Base-by-base conservation (phyloP, 2,329 filamentous ascomycete genomes). In the Trichoderma harzianum region DNA sequence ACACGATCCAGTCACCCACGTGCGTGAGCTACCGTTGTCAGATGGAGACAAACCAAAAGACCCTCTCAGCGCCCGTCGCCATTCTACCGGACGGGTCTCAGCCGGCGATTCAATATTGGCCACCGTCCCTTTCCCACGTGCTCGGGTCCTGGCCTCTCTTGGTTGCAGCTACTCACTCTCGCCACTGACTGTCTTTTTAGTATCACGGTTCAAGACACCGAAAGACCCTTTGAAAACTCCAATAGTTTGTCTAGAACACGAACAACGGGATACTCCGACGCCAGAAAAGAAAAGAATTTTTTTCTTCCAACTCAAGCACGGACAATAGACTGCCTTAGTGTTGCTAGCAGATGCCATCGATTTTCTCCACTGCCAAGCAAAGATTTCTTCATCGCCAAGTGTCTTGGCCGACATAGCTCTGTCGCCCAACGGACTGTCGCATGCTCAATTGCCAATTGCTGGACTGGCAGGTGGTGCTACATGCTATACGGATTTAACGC, bases 31-130 rank as follows among this genome's bases (percentile, higher is more conserved):
- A 28, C 34, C 24, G 16, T 18, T 43, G 32, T 57, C 47, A 39
- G 60, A 70, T 64, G 32, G 68, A 64, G n/a, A 43, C 60, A 10
- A 14, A 57, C 28, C 39, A 69, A 69, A 61, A 26, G 65, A 60
- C 34, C 53, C 55, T 24, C 12, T 21, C 18, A n/a, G 39, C 55
- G 36, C 55, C 55, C 66, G 65, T 36, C 30, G 36, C 24, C 36
- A 53, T 43, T 43, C 36, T 10, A 7, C 60, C 30, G 39, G 57
- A 30, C 51, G 12, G 21, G 39, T 69, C 16, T 34, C 39, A 51
- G 39, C 6, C 14, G 28, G 30, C 24, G 30, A 36, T 47, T 51
- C 32, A 36, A 68, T 60, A 24, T 62, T 69, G 55, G 28, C 57
- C 30, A 28, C 21, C 5, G 55, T 36, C 18, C 36, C 53, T 26